These are phyloP conservation scores for Suillus luteus DNA, from an alignment of 768 basidiomycete genomes.

Conservation along the genomic window DNA sequence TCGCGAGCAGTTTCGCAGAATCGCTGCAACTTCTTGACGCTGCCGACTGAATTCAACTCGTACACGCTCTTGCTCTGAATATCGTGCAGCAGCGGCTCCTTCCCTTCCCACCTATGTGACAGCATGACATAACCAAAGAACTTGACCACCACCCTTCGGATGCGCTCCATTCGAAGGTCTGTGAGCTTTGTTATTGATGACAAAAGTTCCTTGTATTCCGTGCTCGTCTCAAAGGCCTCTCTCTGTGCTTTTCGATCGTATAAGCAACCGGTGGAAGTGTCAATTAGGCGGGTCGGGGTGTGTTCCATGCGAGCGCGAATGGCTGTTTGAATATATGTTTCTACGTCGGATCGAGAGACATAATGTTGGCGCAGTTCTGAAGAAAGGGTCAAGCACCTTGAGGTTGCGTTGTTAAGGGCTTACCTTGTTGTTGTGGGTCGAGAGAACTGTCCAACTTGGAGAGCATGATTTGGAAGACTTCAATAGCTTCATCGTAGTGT, in stretches of 20 bases:
- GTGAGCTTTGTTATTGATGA: background rate
- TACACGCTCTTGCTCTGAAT: background rate
- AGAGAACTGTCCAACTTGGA: background rate
- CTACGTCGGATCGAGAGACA: background rate
- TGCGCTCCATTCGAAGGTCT: background rate
- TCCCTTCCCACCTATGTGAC: conserved; percentile 1
- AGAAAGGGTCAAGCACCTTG: background rate
- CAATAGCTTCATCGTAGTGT: background rate
- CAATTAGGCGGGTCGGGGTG: background rate
- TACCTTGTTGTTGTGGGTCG: background rate
- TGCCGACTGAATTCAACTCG: background rate
- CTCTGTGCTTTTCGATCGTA: background rate
- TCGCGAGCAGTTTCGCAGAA: background rate
- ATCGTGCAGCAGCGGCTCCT: background rate
- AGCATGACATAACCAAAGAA: background rate
- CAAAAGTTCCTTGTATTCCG: background rate
- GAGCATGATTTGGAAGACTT: background rate
- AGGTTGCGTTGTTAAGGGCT: background rate
- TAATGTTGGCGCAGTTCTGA: background rate
- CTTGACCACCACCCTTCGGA: background rate
- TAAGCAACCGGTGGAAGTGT: background rate
- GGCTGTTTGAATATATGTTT: background rate
- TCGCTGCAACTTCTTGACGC: background rate
- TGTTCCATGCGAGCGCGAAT: background rate
- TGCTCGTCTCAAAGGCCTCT: background rate